Evolutionary conservation across 2,329 filamentous ascomycete species (phyloP).

Genomic region (Ascochyta fabae): DNA sequence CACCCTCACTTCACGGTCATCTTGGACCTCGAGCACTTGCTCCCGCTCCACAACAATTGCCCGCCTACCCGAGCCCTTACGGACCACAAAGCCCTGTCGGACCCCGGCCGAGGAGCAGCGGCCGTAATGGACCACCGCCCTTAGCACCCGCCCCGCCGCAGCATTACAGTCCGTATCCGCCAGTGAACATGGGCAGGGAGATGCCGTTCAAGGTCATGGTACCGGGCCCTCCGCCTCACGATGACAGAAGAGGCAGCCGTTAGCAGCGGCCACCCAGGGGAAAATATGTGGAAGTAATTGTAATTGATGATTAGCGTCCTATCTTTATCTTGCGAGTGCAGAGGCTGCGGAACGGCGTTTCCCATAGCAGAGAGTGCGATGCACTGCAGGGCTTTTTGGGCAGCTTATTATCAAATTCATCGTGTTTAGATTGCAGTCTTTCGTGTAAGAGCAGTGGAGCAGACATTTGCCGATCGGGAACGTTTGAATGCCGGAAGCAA

Average conservation of each 20-base stretch:
- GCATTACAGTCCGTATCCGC: constrained; percentile 38
- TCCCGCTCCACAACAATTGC: constrained; percentile 34
- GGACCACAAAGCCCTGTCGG: constrained; percentile 30
- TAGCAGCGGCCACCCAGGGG: constrained; percentile 26
- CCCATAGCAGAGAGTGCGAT: background rate
- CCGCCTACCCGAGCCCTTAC: constrained; percentile 40
- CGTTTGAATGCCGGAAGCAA: background rate
- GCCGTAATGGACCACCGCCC: constrained; percentile 32
- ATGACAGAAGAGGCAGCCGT: constrained; percentile 34
- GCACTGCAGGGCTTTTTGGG: background rate
- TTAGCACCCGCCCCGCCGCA: constrained; percentile 41
- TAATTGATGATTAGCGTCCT: constrained; percentile 17
- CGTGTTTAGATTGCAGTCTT: background rate
- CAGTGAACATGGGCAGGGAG: constrained; percentile 25
- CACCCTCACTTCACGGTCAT: constrained; percentile 24
- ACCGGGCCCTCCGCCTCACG: constrained; percentile 34
- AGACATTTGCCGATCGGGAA: background rate
- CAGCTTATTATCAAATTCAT: background rate
- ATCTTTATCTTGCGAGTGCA: background rate
- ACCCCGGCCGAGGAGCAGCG: constrained; percentile 32
- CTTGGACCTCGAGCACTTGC: constrained; percentile 31
- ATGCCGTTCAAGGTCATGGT: constrained; percentile 44
- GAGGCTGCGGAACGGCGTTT: background rate
- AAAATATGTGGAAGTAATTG: constrained; percentile 6
- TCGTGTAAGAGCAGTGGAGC: background rate